These are phyloP conservation scores for Ascodesmis nigricans DNA, from an alignment of 495 filamentous ascomycete species.

Conservation along the genomic window DNA sequence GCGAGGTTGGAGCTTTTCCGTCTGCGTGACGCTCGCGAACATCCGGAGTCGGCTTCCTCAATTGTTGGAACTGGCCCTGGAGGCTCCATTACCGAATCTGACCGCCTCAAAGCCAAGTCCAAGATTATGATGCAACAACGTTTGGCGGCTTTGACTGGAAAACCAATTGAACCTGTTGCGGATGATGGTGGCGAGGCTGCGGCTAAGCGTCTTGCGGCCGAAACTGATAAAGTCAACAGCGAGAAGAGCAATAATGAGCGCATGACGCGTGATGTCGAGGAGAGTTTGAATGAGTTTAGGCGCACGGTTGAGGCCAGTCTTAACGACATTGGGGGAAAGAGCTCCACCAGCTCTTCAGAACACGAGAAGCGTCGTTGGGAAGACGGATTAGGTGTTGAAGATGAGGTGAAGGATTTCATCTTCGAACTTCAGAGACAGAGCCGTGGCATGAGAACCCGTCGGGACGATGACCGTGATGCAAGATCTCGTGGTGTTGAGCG, in stretches of 20 bases:
- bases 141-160: conserved; percentile 74
- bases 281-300: conserved; percentile 79
- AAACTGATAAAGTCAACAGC: conserved; percentile 53
- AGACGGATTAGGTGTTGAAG: conserved; percentile 87
- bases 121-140: conserved; percentile 98
- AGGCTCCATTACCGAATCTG: conserved; percentile 74
- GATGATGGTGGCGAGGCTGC: conserved; percentile 55
- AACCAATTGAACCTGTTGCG: conserved; percentile 37
- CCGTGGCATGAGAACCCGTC: conserved; percentile 47
- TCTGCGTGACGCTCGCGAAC: conserved; percentile 73
- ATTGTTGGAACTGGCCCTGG: conserved; percentile 89
- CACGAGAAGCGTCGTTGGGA: conserved; percentile 92
- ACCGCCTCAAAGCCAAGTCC: conserved; percentile 81
- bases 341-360: conserved; percentile 33
- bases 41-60: conserved; percentile 59
- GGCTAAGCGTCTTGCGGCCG: conserved; percentile 62
- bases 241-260: conserved; percentile 86
- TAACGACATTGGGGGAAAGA: conserved; percentile 49
- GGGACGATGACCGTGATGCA: conserved; percentile 35
- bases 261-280: conserved; percentile 93
- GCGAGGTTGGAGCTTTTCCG: conserved; percentile 86
- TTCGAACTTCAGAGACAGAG: conserved; percentile 78
- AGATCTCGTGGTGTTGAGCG: conserved; percentile 18
- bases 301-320: conserved; percentile 64
- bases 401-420: conserved; percentile 91